phyloP scores from a whole-genome alignment of 75 land plant species.

The Selaginella moellendorffii region DNA sequence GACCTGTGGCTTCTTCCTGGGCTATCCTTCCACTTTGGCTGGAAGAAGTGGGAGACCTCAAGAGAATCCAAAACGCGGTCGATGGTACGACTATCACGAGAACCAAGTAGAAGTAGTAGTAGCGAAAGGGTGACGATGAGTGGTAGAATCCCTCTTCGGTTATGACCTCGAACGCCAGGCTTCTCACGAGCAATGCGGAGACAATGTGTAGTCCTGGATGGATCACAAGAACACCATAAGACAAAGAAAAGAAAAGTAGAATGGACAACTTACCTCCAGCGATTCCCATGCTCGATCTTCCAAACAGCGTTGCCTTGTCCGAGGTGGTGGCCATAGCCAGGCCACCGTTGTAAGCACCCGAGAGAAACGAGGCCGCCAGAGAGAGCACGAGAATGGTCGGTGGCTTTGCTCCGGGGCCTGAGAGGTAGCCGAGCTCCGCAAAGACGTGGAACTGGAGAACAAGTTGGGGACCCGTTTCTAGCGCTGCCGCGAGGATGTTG shows the following conservation, averaged over 20 bases:
- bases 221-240: neutral
- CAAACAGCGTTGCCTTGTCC: neutral
- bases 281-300: constrained; percentile 5
- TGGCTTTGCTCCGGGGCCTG: neutral
- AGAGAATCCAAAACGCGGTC: neutral
- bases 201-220: neutral
- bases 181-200: constrained; percentile 1
- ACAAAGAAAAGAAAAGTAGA: neutral
- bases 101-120: constrained; percentile 1
- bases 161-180: neutral
- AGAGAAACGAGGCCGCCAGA: neutral
- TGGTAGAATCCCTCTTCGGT: constrained; percentile 5
- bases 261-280: neutral
- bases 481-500: constrained; percentile 3
- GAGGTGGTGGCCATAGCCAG: neutral
- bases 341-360: constrained; percentile 6
- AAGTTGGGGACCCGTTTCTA: constrained; percentile 3
- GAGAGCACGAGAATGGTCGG: constrained; percentile 1
- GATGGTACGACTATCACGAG: neutral
- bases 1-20: too few species aligned
- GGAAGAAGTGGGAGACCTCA: too few species aligned
- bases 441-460: constrained; percentile 9
- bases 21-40: too few species aligned
- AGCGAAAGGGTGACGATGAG: neutral
- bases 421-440: constrained; percentile 2